These are phyloP conservation scores for Sordariomycetes sp. DNA, from an alignment of 2,329 filamentous ascomycete species.

Conservation along the genomic window DNA sequence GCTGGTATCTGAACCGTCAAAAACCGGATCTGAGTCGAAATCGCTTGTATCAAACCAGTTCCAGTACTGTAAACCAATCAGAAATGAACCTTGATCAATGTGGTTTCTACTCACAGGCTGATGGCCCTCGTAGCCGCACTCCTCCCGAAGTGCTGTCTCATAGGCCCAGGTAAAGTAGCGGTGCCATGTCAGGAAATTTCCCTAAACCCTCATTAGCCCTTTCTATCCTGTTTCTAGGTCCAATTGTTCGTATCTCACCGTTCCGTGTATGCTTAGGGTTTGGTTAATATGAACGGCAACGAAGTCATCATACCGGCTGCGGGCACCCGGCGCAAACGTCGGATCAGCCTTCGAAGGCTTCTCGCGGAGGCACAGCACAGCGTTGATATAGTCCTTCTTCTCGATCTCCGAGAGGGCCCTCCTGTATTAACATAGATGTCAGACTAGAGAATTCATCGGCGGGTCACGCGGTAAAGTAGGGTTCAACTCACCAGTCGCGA, in stretches of 20 bases:
- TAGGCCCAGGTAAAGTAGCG: conserved; percentile 27
- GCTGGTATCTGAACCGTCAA: conserved; percentile 43
- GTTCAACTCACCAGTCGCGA: conserved; percentile 5
- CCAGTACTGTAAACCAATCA: conserved; percentile 33
- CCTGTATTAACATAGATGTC: no score
- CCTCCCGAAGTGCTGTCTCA: conserved; percentile 25
- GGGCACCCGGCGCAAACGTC: conserved; percentile 12
- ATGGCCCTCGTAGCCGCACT: conserved; percentile 28
- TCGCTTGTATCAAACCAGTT: conserved; percentile 35
- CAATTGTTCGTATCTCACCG: conserved; percentile 8
- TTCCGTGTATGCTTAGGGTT: conserved; percentile 13
- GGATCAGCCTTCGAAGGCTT: conserved; percentile 11
- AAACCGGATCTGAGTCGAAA: conserved; percentile 37
- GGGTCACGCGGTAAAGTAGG: no score
- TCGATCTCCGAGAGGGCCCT: neutral
- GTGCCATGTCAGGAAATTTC: conserved; percentile 30
- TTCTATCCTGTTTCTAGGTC: neutral
- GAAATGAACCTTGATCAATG: neutral
- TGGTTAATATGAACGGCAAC: conserved; percentile 21
- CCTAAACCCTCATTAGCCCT: conserved; percentile 3
- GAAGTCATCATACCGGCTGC: conserved; percentile 20
- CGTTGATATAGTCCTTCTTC: neutral
- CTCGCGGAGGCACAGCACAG: conserved; percentile 13
- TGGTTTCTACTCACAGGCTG: conserved; percentile 14
- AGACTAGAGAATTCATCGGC: no score